Conservation (phyloP, 2,329 filamentous ascomycete species). For the Gnomoniopsis sp. region DNA sequence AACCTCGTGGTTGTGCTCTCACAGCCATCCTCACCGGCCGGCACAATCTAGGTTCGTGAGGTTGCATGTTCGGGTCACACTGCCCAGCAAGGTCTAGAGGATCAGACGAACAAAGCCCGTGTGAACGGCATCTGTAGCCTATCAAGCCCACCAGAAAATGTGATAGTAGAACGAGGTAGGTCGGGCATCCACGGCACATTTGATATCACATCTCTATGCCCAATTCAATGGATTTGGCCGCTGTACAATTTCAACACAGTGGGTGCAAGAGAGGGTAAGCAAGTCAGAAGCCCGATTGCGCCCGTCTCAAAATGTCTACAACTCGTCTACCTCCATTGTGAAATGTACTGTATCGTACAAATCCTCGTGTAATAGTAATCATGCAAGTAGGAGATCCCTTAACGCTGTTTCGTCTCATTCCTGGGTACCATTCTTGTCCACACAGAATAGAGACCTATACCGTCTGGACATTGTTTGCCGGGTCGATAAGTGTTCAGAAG, state of each 20-base stretch:
- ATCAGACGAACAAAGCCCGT: not conserved
- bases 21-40: no score
- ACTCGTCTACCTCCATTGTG: not conserved
- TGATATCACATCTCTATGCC: not conserved
- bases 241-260: not conserved
- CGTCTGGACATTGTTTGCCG: not conserved
- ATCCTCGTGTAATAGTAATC: not conserved
- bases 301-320: not conserved
- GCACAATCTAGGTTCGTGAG: no score
- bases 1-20: not conserved
- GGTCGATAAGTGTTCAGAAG: not conserved
- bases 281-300: not conserved
- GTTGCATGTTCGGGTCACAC: no score
- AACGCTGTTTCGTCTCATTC: not conserved
- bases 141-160: no score
- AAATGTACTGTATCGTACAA: not conserved
- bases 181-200: not conserved
- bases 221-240: not conserved
- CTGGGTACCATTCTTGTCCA: not conserved
- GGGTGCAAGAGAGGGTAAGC: not conserved
- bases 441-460: not conserved
- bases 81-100: no score
- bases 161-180: not conserved
- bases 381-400: not conserved
- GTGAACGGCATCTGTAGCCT: no score